These are phyloP conservation scores for Candida sojae DNA, from an alignment of 1,139 yeast species.

Conservation along the genomic window DNA sequence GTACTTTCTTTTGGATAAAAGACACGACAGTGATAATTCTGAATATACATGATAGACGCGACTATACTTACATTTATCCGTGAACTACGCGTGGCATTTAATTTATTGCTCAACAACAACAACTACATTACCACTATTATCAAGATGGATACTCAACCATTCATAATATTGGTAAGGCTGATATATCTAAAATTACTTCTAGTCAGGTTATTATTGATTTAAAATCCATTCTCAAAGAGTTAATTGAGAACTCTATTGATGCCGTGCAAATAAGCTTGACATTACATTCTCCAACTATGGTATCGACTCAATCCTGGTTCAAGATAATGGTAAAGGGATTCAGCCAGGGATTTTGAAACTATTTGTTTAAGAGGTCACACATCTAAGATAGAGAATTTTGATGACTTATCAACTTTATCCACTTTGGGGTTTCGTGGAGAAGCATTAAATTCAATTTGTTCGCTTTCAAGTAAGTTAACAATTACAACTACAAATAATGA, in stretches of 20 bases:
- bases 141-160: slow-evolving; percentile 17
- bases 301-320: slow-evolving; percentile 64
- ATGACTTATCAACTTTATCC: slow-evolving; percentile 51
- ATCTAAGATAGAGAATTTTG: slow-evolving; percentile 66
- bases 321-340: slow-evolving; percentile 83
- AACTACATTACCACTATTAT: too few relatives aligned
- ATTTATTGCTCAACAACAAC: too few relatives aligned
- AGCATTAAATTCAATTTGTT: slow-evolving; percentile 74
- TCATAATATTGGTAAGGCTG: slow-evolving; percentile 40
- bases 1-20: too few relatives aligned
- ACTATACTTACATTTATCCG: too few relatives aligned
- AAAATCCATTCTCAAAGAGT: slow-evolving; percentile 76
- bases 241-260: slow-evolving; percentile 85
- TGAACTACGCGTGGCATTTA: too few relatives aligned
- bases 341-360: slow-evolving; percentile 54
- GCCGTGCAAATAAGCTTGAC: slow-evolving; percentile 72
- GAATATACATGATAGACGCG: too few relatives aligned
- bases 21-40: too few relatives aligned
- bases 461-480: slow-evolving; percentile 50
- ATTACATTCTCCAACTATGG: slow-evolving; percentile 71
- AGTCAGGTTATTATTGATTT: slow-evolving; percentile 91
- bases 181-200: slow-evolving; percentile 77
- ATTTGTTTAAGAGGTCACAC: slow-evolving; percentile 78
- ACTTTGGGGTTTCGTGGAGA: slow-evolving; percentile 87
- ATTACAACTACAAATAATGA: slow-evolving; percentile 57